Evolutionary conservation across 192 early-diverging fungal genomes (phyloP).

Genomic region (Backusella mclennaniae): DNA sequence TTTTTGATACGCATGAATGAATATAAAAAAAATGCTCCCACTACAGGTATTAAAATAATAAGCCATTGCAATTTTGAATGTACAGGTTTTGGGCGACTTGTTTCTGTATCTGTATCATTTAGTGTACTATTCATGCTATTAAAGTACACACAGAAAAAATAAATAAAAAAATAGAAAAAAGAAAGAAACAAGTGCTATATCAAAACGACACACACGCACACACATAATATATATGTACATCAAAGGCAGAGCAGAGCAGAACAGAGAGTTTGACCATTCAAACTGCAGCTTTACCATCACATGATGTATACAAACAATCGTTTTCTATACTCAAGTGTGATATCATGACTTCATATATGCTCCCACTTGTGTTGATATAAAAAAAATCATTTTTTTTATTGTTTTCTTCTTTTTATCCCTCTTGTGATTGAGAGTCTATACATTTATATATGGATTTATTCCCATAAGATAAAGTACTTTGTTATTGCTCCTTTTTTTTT

Average conservation of each 20-base stretch:
- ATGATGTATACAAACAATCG: background rate
- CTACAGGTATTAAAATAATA: slow-evolving; percentile 10
- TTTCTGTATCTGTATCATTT: background rate
- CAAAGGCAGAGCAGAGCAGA: background rate
- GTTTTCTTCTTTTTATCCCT: background rate
- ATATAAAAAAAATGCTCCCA: slow-evolving; percentile 7
- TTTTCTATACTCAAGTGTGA: background rate
- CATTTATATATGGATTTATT: background rate
- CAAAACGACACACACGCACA: background rate
- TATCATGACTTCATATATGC: background rate
- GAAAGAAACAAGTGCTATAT: background rate
- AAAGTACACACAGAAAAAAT: background rate
- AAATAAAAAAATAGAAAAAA: background rate
- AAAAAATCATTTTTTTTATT: background rate
- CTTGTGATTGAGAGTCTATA: background rate
- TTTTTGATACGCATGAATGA: slow-evolving; percentile 9
- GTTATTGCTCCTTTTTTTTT: background rate
- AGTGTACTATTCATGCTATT: background rate
- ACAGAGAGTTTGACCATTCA: background rate
- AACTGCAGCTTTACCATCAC: background rate
- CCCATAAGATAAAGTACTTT: background rate
- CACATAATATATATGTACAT: background rate
- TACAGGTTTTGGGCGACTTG: background rate
- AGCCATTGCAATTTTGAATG: slow-evolving; percentile 9
- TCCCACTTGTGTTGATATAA: background rate